Base-by-base conservation (phyloP, 805 yeast species). In the Grigorovia jiainica region DNA sequence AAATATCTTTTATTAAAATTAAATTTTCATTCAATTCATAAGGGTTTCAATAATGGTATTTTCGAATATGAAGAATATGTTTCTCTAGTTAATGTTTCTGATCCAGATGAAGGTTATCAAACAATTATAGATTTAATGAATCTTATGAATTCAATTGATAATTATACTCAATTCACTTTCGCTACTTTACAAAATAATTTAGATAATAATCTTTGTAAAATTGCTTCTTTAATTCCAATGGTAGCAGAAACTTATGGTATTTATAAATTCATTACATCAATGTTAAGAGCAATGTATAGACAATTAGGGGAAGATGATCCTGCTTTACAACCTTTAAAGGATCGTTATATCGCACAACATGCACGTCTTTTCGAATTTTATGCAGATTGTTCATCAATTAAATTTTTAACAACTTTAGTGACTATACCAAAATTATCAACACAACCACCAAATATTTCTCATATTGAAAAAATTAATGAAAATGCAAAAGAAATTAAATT, bases 21-120 rank as follows among this genome's bases (percentile, higher is more conserved):
- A 51, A 75, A 75, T 46, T 90, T 90, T 63, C 97, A 90, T 60
- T 74, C 79, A 45, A 72, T 74, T 45, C 95, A 92, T 55, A 79
- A 85, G 11, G 95, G 87, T 4, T 92, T 90, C 65, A 47, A 53
- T 31, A 90, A 84, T 56, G 98, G 97, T 30, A 87, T 87, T 30
- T 90, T 90, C 62, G 98, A 90, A 59, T 92, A 90, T 58, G 95
- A 87, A 61, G 98, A 90, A 60, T 92, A 90, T 57, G 78, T 89
- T 35, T 85, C 96, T 4, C 70, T 90, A 50, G 76, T 85, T 44
- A 78, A 87, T 3, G 94, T 86, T 31, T 80, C 86, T 53, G 95
- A 90, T 60, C 97, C 97, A 5, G 87, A 90, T 57, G 95, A 87
- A 64, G 97, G 97, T 6, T 89, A 82, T 59, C 95, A 90, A 57